These are phyloP conservation scores for Pterocarpus santalinus DNA, from an alignment of 306 rosid species.

Conservation along the genomic window DNA sequence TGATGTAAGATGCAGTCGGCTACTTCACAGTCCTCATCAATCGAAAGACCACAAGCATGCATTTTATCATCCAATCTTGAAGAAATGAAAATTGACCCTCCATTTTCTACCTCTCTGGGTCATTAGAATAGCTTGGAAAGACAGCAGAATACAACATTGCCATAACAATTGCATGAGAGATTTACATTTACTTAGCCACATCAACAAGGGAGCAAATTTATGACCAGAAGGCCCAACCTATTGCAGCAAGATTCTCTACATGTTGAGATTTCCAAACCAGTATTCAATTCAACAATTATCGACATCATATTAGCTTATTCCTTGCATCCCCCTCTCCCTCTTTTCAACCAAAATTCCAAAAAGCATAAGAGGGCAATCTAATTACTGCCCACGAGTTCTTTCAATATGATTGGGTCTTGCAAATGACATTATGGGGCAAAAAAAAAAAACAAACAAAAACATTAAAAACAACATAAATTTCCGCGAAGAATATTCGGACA, in stretches of 20 bases:
- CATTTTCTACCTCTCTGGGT: background rate
- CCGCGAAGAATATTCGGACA: background rate
- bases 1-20: background rate
- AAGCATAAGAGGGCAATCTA: background rate
- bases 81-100: background rate
- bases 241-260: constrained; percentile 3
- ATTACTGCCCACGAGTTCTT: background rate
- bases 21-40: background rate
- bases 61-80: constrained; percentile 7
- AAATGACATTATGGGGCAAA: background rate
- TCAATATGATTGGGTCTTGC: background rate
- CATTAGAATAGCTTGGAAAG: constrained; percentile 10
- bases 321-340: background rate
- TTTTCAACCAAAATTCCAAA: constrained; percentile 1
- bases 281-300: constrained; percentile 10
- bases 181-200: background rate
- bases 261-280: background rate
- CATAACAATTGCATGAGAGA: background rate
- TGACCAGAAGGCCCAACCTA: background rate
- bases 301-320: background rate
- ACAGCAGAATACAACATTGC: background rate
- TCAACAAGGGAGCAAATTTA: background rate
- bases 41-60: background rate
- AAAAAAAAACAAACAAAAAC: background rate
- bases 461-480: constrained; percentile 15